These are phyloP conservation scores for Vaucheria bursata DNA, from an alignment of 352 stramenopile genomes.

Conservation along the genomic window DNA sequence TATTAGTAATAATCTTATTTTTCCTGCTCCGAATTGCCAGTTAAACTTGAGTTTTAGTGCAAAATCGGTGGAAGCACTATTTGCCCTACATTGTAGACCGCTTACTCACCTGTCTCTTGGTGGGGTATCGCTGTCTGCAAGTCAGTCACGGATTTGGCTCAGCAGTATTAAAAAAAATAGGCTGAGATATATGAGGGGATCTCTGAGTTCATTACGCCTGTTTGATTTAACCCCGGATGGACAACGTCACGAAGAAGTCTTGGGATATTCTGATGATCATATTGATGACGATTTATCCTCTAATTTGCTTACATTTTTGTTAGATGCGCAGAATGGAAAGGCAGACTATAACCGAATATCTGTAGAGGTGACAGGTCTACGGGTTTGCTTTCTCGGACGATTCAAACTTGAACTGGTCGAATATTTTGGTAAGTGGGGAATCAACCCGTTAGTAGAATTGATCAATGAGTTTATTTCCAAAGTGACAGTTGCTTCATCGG, in stretches of 20 bases:
- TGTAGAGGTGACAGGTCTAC: slow-evolving; percentile 16
- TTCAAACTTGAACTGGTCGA: slow-evolving; percentile 30
- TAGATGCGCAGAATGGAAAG: neutral
- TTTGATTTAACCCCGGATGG: slow-evolving; percentile 35
- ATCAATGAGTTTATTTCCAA: too few relatives aligned
- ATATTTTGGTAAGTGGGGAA: slow-evolving; percentile 20
- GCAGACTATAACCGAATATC: neutral
- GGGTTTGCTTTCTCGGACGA: slow-evolving; percentile 25
- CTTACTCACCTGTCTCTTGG: slow-evolving; percentile 30
- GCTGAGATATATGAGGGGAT: slow-evolving; percentile 10
- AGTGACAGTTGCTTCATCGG: too few relatives aligned
- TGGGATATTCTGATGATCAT: slow-evolving; percentile 4
- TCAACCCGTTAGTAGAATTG: slow-evolving; percentile 20
- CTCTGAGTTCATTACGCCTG: slow-evolving; percentile 14
- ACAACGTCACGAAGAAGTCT: slow-evolving; percentile 27
- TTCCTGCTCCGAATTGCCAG: neutral
- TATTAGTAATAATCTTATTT: too few relatives aligned
- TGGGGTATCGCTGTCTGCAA: slow-evolving; percentile 8
- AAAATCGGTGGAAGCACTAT: slow-evolving; percentile 10
- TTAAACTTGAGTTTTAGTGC: slow-evolving; percentile 11
- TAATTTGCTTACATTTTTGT: neutral
- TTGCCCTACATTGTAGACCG: slow-evolving; percentile 27
- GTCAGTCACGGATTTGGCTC: neutral
- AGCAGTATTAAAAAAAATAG: neutral
- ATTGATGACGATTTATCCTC: too few relatives aligned